Percentiles rank a stretch among this genome's conserved stretches.
These are phyloP conservation scores for Eimeria maxima DNA, from an alignment of 169 alveolate genomes.

Conservation along the genomic window DNA sequence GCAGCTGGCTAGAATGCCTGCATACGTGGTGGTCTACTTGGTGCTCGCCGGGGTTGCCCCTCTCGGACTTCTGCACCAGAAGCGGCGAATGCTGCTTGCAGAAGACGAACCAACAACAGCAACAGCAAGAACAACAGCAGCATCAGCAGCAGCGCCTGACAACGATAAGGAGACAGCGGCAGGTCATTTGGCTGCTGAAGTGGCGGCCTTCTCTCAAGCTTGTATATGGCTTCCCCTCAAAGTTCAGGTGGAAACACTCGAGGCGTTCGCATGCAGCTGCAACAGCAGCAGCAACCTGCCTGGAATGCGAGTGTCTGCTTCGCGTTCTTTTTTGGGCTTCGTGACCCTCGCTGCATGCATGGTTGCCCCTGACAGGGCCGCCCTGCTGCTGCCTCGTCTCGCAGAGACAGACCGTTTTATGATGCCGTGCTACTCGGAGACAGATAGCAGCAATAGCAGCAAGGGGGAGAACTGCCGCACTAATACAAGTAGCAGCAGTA, in stretches of 20 bases:
- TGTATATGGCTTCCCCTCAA: constrained; percentile 29
- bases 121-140: background rate
- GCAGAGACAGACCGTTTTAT: background rate
- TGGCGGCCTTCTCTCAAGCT: constrained; percentile 19
- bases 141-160: background rate
- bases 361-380: constrained; percentile 27
- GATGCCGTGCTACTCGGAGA: background rate
- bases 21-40: constrained; percentile 24
- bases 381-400: background rate
- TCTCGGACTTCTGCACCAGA: background rate
- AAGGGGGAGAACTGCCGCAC: background rate
- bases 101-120: background rate
- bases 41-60: constrained; percentile 45
- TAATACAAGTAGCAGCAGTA: background rate
- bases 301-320: background rate
- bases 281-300: constrained; percentile 9
- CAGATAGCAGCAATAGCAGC: background rate
- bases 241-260: constrained; percentile 12
- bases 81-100: background rate
- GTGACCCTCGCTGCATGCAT: constrained; percentile 49
- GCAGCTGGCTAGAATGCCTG: background rate
- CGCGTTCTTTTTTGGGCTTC: constrained; percentile 21
- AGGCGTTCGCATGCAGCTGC: constrained; percentile 2
- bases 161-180: background rate
- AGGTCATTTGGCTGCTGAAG: constrained; percentile 8